Evolutionary conservation across 2,329 filamentous ascomycete species (phyloP).

Genomic region (Sporothrix luriei): DNA sequence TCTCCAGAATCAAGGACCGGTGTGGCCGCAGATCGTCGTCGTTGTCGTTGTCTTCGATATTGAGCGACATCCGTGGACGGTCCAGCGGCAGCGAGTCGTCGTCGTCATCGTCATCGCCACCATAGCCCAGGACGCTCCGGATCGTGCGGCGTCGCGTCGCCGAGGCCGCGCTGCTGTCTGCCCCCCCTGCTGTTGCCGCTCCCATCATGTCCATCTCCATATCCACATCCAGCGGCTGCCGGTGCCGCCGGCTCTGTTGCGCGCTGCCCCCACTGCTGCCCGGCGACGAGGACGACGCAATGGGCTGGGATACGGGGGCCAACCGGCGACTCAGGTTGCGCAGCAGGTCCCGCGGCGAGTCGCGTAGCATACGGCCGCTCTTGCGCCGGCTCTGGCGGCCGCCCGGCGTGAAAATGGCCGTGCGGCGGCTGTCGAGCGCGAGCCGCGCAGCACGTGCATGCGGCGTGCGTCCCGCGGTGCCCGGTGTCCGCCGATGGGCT

Average conservation of each 20-base stretch:
- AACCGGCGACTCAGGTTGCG: conserved; percentile 58
- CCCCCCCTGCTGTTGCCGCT: background rate
- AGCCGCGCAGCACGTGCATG: conserved; percentile 63
- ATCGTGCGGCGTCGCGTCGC: background rate
- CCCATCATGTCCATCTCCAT: conserved; percentile 26
- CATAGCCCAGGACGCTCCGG: conserved; percentile 43
- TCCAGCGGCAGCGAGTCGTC: conserved; percentile 56
- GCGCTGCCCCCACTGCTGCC: conserved; percentile 31
- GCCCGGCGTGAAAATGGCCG: conserved; percentile 62
- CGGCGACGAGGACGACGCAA: conserved; percentile 53
- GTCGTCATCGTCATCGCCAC: conserved; percentile 49
- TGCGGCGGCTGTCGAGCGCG: conserved; percentile 61
- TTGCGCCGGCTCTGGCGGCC: conserved; percentile 53
- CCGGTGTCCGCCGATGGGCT: conserved; percentile 34
- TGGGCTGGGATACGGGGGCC: conserved; percentile 52
- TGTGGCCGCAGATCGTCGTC: conserved; percentile 58
- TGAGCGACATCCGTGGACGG: conserved; percentile 59
- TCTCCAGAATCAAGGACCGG: conserved; percentile 56
- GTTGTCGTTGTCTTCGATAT: conserved; percentile 55
- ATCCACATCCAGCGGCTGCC: conserved; percentile 17
- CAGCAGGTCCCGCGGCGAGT: conserved; percentile 58
- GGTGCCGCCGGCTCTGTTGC: conserved; percentile 21
- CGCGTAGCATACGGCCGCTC: conserved; percentile 58
- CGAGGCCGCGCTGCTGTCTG: conserved; percentile 15
- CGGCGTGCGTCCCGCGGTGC: conserved; percentile 54